phyloP scores from a whole-genome alignment of 164 flowering plant species.

The Vitis riparia region DNA sequence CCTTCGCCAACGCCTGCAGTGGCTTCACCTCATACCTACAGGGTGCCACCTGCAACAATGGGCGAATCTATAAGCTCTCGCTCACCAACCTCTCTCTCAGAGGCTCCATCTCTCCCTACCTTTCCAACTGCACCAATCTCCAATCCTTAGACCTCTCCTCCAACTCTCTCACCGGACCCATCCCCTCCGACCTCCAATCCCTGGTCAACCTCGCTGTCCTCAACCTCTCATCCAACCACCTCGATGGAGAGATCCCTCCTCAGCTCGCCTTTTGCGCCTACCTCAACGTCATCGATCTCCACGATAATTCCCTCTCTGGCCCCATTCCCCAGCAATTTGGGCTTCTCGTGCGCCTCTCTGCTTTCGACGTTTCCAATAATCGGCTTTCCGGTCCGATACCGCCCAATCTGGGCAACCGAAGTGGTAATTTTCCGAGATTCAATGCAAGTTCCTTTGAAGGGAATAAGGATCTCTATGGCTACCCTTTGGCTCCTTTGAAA shows the following conservation, averaged over 20 bases:
- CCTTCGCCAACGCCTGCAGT: constrained; percentile 68
- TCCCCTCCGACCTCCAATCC: constrained; percentile 72
- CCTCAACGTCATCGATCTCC: constrained; percentile 89
- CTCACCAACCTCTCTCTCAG: constrained; percentile 61
- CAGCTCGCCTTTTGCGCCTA: constrained; percentile 77
- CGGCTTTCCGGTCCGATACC: constrained; percentile 75
- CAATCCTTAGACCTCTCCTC: constrained; percentile 94
- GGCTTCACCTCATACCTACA: constrained; percentile 79
- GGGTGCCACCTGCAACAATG: constrained; percentile 94
- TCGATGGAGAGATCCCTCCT: constrained; percentile 68
- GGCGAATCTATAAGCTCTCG: constrained; percentile 91
- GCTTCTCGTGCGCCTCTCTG: constrained; percentile 57
- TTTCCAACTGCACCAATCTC: constrained; percentile 86
- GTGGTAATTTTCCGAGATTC: constrained; percentile 60
- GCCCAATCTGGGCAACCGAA: constrained; percentile 53
- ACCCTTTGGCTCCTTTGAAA: constrained; percentile 64
- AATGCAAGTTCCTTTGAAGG: constrained; percentile 74
- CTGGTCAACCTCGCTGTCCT: constrained; percentile 89
- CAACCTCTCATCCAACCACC: constrained; percentile 75
- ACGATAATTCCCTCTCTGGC: constrained; percentile 65
- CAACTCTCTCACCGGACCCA: constrained; percentile 70
- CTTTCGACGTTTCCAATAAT: constrained; percentile 80
- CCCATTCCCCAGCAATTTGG: constrained; percentile 76
- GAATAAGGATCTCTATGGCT: constrained; percentile 82
- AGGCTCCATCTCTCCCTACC: constrained; percentile 76